Percentiles rank a stretch among this genome's conserved stretches.
Evolutionary conservation across 225 moss, liverwort and hornwort species (phyloP).

Genomic region (Sphagnum contortum): DNA sequence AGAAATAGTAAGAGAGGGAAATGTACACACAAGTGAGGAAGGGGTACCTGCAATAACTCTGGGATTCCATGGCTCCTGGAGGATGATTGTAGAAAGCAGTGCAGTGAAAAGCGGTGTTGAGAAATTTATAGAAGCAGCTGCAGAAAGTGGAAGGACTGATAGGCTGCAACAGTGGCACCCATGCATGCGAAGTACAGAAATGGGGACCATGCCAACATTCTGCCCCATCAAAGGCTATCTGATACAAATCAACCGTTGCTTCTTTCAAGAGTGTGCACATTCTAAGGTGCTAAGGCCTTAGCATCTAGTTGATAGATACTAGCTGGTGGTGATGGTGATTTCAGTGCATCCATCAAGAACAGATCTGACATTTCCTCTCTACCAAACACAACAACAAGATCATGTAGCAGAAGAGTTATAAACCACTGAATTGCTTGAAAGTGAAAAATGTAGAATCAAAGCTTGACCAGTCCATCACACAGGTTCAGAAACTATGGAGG

Average conservation of each 20-base stretch:
- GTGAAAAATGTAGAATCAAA: too few relatives aligned
- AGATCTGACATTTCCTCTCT: too few relatives aligned
- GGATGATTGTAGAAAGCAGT: slow-evolving; percentile 1
- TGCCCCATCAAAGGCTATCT: slow-evolving; percentile 6
- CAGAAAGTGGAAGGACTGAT: slow-evolving; percentile 1
- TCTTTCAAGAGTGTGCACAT: background rate
- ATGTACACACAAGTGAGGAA: background rate
- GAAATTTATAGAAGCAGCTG: slow-evolving; percentile 1
- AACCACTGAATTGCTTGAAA: too few relatives aligned
- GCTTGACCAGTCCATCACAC: too few relatives aligned
- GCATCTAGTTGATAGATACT: too few relatives aligned
- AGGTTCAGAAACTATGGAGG: too few relatives aligned
- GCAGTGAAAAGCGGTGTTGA: background rate
- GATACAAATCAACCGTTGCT: slow-evolving; percentile 3
- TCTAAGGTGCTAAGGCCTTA: too few relatives aligned
- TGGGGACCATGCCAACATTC: slow-evolving; percentile 1
- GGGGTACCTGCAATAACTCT: background rate
- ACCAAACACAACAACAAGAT: too few relatives aligned
- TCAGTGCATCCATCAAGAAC: too few relatives aligned
- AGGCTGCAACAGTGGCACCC: slow-evolving; percentile 5
- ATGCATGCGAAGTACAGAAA: slow-evolving; percentile 1
- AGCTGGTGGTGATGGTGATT: too few relatives aligned
- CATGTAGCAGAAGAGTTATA: too few relatives aligned
- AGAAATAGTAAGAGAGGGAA: background rate
- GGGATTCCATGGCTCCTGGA: slow-evolving; percentile 1